Evolutionary conservation across 1,139 yeast genomes (phyloP).

Genomic region (Hemisphaericaspora xylanilytica): DNA sequence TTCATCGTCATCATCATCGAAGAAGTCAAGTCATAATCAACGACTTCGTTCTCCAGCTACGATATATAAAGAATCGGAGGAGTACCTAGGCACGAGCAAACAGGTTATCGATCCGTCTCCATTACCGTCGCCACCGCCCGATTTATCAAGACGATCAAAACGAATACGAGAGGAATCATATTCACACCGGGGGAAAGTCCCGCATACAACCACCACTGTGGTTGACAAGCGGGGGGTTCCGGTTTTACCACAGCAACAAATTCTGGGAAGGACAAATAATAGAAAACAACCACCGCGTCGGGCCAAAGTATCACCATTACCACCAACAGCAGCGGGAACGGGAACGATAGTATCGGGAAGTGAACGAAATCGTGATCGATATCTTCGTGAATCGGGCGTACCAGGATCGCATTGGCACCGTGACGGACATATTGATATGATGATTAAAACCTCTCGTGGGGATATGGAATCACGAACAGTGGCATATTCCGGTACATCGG

Average conservation of each 20-base stretch:
- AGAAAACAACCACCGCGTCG: no score
- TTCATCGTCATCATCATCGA: no score
- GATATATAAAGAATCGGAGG: slow-evolving; percentile 3
- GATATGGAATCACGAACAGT: slow-evolving; percentile 45
- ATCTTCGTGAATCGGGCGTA: slow-evolving; percentile 33
- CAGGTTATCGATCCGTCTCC: slow-evolving; percentile 29
- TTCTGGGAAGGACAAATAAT: no score
- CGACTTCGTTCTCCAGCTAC: slow-evolving; percentile 6
- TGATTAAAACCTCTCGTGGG: slow-evolving; percentile 49
- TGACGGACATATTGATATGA: slow-evolving; percentile 44
- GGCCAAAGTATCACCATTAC: no score
- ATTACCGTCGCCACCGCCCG: slow-evolving; percentile 48
- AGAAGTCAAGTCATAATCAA: slow-evolving; percentile 1
- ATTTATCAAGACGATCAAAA: slow-evolving; percentile 50
- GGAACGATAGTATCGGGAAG: not conserved
- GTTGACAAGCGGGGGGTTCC: no score
- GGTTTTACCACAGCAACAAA: no score
- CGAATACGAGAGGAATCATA: slow-evolving; percentile 70
- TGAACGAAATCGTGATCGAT: not conserved
- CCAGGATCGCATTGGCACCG: slow-evolving; percentile 58
- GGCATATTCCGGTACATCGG: slow-evolving; percentile 68
- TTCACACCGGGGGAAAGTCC: slow-evolving; percentile 51
- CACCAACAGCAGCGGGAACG: not conserved
- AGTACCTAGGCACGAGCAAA: not conserved
- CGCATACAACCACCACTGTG: not conserved